Evolutionary conservation across 352 stramenopile species (phyloP), one percentile per base, ranked within the genome.

Genomic region (Pythium aphanidermatum): DNA sequence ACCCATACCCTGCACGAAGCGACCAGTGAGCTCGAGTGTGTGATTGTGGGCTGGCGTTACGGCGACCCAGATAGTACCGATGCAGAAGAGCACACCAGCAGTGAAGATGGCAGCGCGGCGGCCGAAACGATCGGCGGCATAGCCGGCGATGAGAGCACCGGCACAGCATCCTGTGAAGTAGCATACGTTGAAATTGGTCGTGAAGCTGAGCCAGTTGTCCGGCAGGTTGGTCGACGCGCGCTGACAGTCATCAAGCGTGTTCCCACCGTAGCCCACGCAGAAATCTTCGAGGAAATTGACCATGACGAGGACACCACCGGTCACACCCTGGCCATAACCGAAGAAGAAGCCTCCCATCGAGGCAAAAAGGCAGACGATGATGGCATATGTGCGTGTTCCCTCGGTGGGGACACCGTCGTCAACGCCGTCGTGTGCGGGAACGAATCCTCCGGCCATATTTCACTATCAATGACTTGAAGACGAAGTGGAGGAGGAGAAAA

Each of bases 321-420:
- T 75, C 20, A 74, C 62, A 17, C 65, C 68, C 20, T 70, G 52
- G 51, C 68, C 65, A 30, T 74, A 79, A 36, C 68, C 68, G 33
- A 79, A 71, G 53, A 74, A 73, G 25, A 74, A 56, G 9, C 67
- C 67, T 21, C 67, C 67, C 11, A 77, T 53, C 34, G 67, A 74
- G 20, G 58, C 60, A 23, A 66, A 73, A 30, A 71, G 26, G 24
- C 58, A 63, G 34, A 63, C 65, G 33, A 70, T 34, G 33, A 70
- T 62, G 16, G 60, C 67, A 39, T 68, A 67, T 9, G 39, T 48
- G 27, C 47, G 45, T 21, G 55, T 55, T 30, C 55, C 55, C 40
- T 63, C 39, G 10, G 51, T 53, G 11, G 49, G 26, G 5, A n/a
- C 25, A 25, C 12, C 35, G n/a, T 30, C 25, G 38, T n/a, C 34